A percentile compares a stretch with the other conserved stretches of the same genome.
Evolutionary conservation across 352 stramenopile genomes (phyloP).

Genomic region (Globisporangium nunn): DNA sequence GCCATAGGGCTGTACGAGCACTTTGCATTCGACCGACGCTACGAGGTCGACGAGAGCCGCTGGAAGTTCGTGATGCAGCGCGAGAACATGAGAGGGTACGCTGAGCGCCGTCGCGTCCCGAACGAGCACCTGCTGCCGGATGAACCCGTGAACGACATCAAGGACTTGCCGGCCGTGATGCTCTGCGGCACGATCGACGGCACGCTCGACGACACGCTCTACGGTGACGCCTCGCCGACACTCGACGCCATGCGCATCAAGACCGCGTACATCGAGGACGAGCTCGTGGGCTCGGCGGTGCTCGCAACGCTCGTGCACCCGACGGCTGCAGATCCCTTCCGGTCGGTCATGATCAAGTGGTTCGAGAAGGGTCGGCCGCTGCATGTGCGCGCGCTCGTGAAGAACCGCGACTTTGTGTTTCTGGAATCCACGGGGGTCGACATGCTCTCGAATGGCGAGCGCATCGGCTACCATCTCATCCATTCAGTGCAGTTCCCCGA

Average conservation of each 20-base stretch:
- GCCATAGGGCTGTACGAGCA: constrained; percentile 10
- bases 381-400: constrained; percentile 31
- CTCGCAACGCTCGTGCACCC: constrained; percentile 31
- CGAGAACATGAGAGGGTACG: constrained; percentile 8
- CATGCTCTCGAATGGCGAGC: constrained; percentile 27
- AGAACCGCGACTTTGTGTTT: constrained; percentile 55
- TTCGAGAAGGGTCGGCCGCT: constrained; percentile 36
- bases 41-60: constrained; percentile 6
- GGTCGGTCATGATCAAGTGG: constrained; percentile 45
- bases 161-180: constrained; percentile 6
- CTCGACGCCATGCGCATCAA: constrained; percentile 44
- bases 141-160: background rate
- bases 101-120: background rate
- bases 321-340: constrained; percentile 33
- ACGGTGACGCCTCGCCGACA: constrained; percentile 15
- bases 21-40: constrained; percentile 4
- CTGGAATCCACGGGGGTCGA: constrained; percentile 46
- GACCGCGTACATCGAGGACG: constrained; percentile 44
- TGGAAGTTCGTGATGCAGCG: constrained; percentile 11
- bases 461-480: constrained; percentile 54
- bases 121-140: background rate
- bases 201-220: constrained; percentile 15
- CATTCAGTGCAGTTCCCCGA: constrained; percentile 56
- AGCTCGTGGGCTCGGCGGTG: constrained; percentile 39
- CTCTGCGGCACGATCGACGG: constrained; percentile 13